Conservation (phyloP, 176 grass and related monocot species). For the Carex pumila region DNA sequence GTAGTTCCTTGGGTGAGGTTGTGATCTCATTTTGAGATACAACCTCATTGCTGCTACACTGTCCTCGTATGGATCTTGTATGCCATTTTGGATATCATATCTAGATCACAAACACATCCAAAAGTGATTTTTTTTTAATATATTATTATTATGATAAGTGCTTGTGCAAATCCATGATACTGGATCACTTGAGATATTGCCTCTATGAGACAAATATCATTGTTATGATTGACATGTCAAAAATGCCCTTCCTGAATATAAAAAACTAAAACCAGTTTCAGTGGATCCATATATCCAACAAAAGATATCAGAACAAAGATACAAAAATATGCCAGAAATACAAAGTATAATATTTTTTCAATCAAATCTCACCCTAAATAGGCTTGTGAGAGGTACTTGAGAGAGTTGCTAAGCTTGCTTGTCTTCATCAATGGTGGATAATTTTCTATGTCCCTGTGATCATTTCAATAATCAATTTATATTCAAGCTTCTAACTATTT, state of each 20-base stretch:
- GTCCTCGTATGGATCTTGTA: conserved; percentile 70
- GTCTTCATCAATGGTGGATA: conserved; percentile 96
- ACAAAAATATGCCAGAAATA: background rate
- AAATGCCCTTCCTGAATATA: background rate
- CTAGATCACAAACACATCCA: conserved; percentile 22
- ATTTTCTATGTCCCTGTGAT: conserved; percentile 53
- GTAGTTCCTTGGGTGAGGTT: conserved; percentile 49
- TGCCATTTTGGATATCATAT: conserved; percentile 69
- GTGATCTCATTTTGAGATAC: conserved; percentile 61
- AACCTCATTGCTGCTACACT: conserved; percentile 67
- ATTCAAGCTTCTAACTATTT: background rate
- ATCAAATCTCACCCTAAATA: conserved; percentile 65
- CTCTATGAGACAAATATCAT: background rate
- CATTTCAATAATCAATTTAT: background rate
- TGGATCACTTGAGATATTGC: background rate
- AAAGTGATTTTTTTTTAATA: background rate
- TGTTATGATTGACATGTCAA: background rate
- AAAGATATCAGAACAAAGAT: background rate
- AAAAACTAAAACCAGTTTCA: background rate
- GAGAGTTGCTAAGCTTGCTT: conserved; percentile 83
- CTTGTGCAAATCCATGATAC: background rate
- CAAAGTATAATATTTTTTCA: background rate
- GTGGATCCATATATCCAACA: conserved; percentile 1
- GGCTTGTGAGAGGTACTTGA: conserved; percentile 78
- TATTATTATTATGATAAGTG: background rate